phyloP scores from a whole-genome alignment of 192 early-diverging fungal species.

The Coemansia nantahalensis region DNA sequence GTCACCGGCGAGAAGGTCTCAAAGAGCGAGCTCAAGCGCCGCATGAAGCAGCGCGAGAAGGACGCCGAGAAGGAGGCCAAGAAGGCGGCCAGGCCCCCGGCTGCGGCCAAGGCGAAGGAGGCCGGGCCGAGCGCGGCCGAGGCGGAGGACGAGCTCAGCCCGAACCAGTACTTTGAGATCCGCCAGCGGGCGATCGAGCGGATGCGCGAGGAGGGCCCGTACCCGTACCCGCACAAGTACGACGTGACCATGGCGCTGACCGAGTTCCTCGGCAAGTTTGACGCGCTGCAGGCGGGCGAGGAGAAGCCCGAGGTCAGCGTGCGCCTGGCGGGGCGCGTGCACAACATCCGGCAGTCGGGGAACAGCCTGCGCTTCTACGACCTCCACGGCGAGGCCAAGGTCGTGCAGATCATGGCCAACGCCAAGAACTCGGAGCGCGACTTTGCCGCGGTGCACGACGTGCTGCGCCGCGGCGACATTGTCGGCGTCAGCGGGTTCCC shows the following conservation, averaged over 20 bases:
- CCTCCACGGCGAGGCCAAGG: constrained; percentile 87
- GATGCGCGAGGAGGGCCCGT: constrained; percentile 79
- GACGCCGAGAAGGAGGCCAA: constrained; percentile 57
- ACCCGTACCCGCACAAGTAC: constrained; percentile 99
- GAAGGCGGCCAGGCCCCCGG: constrained; percentile 82
- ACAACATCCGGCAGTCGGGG: constrained; percentile 92
- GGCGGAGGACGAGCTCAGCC: constrained; percentile 80
- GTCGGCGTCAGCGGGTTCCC: constrained; percentile 90
- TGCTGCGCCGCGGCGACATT: constrained; percentile 92
- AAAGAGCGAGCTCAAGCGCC: constrained; percentile 93
- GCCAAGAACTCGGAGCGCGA: constrained; percentile 65
- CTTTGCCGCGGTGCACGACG: constrained; percentile 77
- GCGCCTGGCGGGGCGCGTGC: constrained; percentile 86
- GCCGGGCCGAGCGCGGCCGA: constrained; percentile 44
- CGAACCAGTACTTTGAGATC: constrained; percentile 98
- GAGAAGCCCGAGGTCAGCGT: constrained; percentile 63
- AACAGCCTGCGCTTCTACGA: constrained; percentile 95
- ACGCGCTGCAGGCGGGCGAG: constrained; percentile 65
- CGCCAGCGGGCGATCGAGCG: constrained; percentile 79
- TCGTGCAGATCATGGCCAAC: constrained; percentile 93
- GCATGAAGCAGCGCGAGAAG: constrained; percentile 87
- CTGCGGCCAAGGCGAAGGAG: constrained; percentile 55
- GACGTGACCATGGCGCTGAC: constrained; percentile 80
- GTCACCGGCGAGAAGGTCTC: constrained; percentile 93
- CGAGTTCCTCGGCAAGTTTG: constrained; percentile 85